phyloP scores from a whole-genome alignment of 2,329 filamentous ascomycete genomes.

The Bipolaris sorokiniana region DNA sequence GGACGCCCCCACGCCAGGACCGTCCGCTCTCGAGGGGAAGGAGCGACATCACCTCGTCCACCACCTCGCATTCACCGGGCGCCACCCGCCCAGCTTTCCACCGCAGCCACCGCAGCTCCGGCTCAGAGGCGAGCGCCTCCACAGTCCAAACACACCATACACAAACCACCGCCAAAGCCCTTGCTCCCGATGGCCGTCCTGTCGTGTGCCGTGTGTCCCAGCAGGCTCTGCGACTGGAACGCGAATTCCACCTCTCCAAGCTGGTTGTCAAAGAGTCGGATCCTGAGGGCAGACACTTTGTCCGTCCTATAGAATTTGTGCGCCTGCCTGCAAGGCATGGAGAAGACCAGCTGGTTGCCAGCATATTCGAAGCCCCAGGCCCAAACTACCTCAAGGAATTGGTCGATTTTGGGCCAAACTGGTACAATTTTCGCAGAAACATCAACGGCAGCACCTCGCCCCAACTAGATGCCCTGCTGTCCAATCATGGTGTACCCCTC shows the following conservation, averaged over 20 bases:
- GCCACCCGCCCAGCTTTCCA: slow-evolving; percentile 34
- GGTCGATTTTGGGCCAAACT: slow-evolving; percentile 75
- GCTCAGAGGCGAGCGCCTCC: slow-evolving; percentile 44
- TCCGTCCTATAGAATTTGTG: slow-evolving; percentile 79
- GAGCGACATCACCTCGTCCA: slow-evolving; percentile 32
- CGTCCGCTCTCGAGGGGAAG: slow-evolving; percentile 35
- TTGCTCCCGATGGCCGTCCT: slow-evolving; percentile 52
- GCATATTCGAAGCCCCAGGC: slow-evolving; percentile 81
- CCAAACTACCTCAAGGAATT: slow-evolving; percentile 73
- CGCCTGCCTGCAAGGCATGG: slow-evolving; percentile 71
- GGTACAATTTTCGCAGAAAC: slow-evolving; percentile 42
- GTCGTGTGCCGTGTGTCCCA: slow-evolving; percentile 84
- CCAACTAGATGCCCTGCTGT: slow-evolving; percentile 20
- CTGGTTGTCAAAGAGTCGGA: slow-evolving; percentile 73
- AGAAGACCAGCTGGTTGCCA: slow-evolving; percentile 77
- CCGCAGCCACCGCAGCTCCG: slow-evolving; percentile 43
- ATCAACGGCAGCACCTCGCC: slow-evolving; percentile 11
- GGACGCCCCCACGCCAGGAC: slow-evolving; percentile 19
- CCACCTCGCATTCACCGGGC: slow-evolving; percentile 41
- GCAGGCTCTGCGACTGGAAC: slow-evolving; percentile 81
- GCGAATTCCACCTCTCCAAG: slow-evolving; percentile 83
- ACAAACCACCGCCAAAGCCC: slow-evolving; percentile 54
- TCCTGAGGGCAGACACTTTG: slow-evolving; percentile 75
- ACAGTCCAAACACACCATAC: slow-evolving; percentile 57
- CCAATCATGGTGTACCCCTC: slow-evolving; percentile 68